A percentile compares a stretch with the other conserved stretches of the same genome.
These are phyloP conservation scores for Globisporangium takayamanum DNA, from an alignment of 352 stramenopile species.

Conservation along the genomic window DNA sequence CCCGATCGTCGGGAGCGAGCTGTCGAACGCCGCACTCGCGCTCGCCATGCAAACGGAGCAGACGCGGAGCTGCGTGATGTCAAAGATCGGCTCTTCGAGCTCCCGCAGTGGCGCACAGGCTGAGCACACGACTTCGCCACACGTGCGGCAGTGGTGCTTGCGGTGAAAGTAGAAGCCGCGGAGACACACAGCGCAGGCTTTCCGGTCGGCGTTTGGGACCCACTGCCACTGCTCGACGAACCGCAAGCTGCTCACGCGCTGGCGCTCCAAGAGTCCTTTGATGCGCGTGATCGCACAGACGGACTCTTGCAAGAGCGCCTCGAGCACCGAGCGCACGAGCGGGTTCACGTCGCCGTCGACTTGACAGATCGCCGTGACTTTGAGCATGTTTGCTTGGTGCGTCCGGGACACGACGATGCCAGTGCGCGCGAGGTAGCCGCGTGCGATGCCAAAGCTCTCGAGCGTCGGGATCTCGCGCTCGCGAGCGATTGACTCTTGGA, in stretches of 20 bases:
- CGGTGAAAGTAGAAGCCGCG: slow-evolving; percentile 78
- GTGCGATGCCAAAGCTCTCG: slow-evolving; percentile 51
- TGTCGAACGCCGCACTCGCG: slow-evolving; percentile 40
- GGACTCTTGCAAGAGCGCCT: slow-evolving; percentile 63
- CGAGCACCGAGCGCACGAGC: slow-evolving; percentile 27
- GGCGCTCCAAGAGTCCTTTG: slow-evolving; percentile 55
- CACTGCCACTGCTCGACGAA: slow-evolving; percentile 81
- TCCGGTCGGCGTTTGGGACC: slow-evolving; percentile 62
- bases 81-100: slow-evolving; percentile 61
- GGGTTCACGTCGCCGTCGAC: slow-evolving; percentile 45
- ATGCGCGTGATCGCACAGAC: slow-evolving; percentile 47
- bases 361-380: slow-evolving; percentile 65
- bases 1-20: slow-evolving; percentile 23
- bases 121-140: slow-evolving; percentile 73
- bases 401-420: slow-evolving; percentile 75
- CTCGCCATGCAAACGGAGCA: slow-evolving; percentile 63
- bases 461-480: slow-evolving; percentile 63
- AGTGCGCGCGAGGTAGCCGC: slow-evolving; percentile 48
- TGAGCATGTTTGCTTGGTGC: slow-evolving; percentile 64
- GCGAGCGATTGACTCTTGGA: slow-evolving; percentile 62
- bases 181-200: slow-evolving; percentile 73
- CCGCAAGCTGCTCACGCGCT: slow-evolving; percentile 63
- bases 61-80: slow-evolving; percentile 57
- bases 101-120: slow-evolving; percentile 64
- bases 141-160: slow-evolving; percentile 70